phyloP scores from a whole-genome alignment of 352 stramenopile species.

The Pythium folliculosum region DNA sequence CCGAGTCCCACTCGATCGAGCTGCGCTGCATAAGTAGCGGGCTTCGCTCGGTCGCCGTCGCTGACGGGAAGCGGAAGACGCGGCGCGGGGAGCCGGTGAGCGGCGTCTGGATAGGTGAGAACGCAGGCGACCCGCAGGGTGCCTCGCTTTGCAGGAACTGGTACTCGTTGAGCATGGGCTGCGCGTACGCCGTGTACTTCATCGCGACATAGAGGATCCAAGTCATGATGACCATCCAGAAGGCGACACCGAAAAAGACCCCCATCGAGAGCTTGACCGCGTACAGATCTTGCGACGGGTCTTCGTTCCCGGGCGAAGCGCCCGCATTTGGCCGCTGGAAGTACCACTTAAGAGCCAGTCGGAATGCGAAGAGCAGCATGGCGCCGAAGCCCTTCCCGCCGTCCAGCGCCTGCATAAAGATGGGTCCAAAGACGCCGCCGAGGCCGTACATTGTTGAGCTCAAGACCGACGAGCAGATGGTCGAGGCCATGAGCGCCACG shows the following conservation, averaged over 20 bases:
- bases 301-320: too few relatives aligned
- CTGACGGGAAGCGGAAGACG: conserved; percentile 23
- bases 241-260: conserved; percentile 66
- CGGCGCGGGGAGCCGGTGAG: conserved; percentile 33
- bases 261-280: conserved; percentile 52
- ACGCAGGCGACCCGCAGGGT: conserved; percentile 42
- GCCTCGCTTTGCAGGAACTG: conserved; percentile 66
- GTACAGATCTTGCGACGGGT: conserved; percentile 5
- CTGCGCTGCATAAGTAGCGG: conserved; percentile 38
- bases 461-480: conserved; percentile 66
- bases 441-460: conserved; percentile 75
- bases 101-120: conserved; percentile 57
- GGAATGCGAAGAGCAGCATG: conserved; percentile 67
- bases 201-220: conserved; percentile 57
- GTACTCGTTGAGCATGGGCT: conserved; percentile 70
- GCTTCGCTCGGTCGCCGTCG: conserved; percentile 38
- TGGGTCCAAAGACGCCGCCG: conserved; percentile 72
- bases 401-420: conserved; percentile 81
- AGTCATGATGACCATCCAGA: conserved; percentile 53
- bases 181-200: conserved; percentile 54
- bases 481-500: conserved; percentile 61
- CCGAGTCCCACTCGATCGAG: conserved; percentile 22
- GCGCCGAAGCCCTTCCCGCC: conserved; percentile 77
- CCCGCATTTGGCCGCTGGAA: conserved; percentile 18
- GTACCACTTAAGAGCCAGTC: conserved; percentile 60